Conservation (phyloP, 768 basidiomycete species). For the Rhizopogon roseolus region DNA sequence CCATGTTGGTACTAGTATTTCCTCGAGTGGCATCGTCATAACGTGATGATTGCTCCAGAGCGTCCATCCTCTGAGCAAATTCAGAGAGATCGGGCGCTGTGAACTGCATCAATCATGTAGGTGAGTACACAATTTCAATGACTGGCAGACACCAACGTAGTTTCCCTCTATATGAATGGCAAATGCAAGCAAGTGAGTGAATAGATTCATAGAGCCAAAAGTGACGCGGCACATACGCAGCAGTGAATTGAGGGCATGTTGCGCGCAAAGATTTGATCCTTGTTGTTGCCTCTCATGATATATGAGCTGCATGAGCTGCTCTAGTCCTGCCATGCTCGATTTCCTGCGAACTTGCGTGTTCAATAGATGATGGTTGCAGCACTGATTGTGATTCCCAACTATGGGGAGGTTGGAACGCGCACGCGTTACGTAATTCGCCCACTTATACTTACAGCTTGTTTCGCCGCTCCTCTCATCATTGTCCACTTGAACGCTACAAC, state of each 20-base stretch:
- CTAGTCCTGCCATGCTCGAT: slow-evolving; percentile 51
- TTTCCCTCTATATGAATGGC: slow-evolving; percentile 36
- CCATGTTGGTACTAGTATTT: slow-evolving; percentile 72
- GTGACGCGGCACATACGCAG: slow-evolving; percentile 45
- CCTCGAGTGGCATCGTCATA: slow-evolving; percentile 46
- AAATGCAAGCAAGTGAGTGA: slow-evolving; percentile 13
- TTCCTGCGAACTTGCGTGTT: slow-evolving; percentile 4
- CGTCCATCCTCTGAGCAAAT: slow-evolving; percentile 66
- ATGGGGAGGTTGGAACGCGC: slow-evolving; percentile 11
- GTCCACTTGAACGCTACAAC: background rate
- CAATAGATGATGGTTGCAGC: background rate
- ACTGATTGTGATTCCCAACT: too few relatives aligned
- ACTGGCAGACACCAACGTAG: slow-evolving; percentile 36
- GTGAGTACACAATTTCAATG: slow-evolving; percentile 1
- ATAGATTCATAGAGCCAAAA: slow-evolving; percentile 27
- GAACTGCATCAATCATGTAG: slow-evolving; percentile 44
- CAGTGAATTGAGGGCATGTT: slow-evolving; percentile 79
- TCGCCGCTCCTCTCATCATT: background rate
- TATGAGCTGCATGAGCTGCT: slow-evolving; percentile 49
- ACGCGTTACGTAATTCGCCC: slow-evolving; percentile 24
- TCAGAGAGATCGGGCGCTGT: slow-evolving; percentile 73
- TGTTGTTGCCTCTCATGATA: slow-evolving; percentile 77
- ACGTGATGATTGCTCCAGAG: slow-evolving; percentile 45
- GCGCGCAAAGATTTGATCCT: slow-evolving; percentile 83
- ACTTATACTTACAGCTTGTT: background rate